phyloP scores from a whole-genome alignment of 2,329 filamentous ascomycete species.

The Grosmannia huntii region DNA sequence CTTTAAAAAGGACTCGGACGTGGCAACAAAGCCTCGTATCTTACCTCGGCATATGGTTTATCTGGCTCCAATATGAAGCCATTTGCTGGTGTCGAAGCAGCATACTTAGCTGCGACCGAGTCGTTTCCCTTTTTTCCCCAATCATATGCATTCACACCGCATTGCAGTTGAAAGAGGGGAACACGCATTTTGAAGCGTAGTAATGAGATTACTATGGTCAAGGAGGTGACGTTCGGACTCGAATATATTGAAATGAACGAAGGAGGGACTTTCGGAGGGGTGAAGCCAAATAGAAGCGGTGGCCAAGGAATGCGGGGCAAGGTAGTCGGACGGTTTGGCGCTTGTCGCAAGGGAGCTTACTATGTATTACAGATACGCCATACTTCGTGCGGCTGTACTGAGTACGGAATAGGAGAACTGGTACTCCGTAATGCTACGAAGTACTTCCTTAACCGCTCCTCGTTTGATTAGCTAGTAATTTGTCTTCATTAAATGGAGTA shows the following conservation, averaged over 20 bases:
- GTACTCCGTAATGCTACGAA: too few species aligned
- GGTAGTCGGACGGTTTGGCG: too few species aligned
- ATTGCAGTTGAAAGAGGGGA: conserved; percentile 73
- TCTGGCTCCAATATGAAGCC: conserved; percentile 69
- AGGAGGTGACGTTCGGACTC: not conserved
- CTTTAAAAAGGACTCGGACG: not conserved
- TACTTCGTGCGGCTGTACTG: not conserved
- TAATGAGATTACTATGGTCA: not conserved
- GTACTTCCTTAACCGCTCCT: too few species aligned
- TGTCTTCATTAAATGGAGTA: too few species aligned
- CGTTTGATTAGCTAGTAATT: too few species aligned
- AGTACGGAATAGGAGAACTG: too few species aligned
- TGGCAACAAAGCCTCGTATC: conserved; percentile 12
- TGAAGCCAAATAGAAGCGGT: not conserved
- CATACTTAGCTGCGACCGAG: conserved; percentile 82
- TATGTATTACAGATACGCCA: not conserved
- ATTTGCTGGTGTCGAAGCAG: conserved; percentile 65
- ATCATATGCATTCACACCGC: conserved; percentile 96
- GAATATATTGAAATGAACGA: not conserved
- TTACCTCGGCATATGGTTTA: conserved; percentile 87
- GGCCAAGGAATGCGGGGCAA: not conserved
- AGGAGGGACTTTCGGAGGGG: not conserved
- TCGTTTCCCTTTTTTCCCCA: conserved; percentile 90
- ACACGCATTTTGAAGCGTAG: conserved; percentile 43
- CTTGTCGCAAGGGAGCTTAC: not conserved